These are phyloP conservation scores for Xerocomellus amylosporus DNA, from an alignment of 768 basidiomycete species.

Conservation along the genomic window DNA sequence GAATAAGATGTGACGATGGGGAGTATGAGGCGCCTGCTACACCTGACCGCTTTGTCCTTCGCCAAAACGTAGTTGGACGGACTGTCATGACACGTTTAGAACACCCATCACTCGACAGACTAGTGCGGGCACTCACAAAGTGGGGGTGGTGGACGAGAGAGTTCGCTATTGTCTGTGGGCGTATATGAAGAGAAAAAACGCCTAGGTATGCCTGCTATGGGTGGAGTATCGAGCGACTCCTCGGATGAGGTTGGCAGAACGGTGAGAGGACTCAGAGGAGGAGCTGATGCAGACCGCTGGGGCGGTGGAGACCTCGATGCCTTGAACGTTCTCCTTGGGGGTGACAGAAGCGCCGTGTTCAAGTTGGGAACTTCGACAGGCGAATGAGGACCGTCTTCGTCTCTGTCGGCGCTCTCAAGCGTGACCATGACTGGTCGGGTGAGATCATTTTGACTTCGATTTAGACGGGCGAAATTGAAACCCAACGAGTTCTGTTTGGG, in stretches of 20 bases:
- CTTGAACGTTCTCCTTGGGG: conserved; percentile 29
- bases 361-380: conserved; percentile 21
- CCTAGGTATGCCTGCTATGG: conserved; percentile 9
- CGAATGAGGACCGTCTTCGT: conserved; percentile 22
- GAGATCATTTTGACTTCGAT: conserved; percentile 29
- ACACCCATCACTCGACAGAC: neutral
- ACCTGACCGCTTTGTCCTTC: conserved; percentile 67
- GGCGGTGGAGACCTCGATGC: conserved; percentile 13
- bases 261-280: conserved; percentile 23
- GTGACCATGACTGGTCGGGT: conserved; percentile 32
- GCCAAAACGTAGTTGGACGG: conserved; percentile 82
- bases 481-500: conserved; percentile 19
- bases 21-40: conserved; percentile 70
- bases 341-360: conserved; percentile 24
- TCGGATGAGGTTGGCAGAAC: neutral
- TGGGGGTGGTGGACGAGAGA: conserved; percentile 60
- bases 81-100: conserved; percentile 40
- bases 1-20: conserved; percentile 68
- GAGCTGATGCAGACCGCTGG: conserved; percentile 22
- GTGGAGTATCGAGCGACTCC: neutral
- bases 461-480: conserved; percentile 34
- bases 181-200: conserved; percentile 17
- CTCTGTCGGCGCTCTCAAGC: conserved; percentile 27
- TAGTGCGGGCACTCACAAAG: conserved; percentile 46
- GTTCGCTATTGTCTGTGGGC: conserved; percentile 33